Evolutionary conservation across 2,329 filamentous ascomycete genomes (phyloP).

Genomic region (Paecilomyces sp.): DNA sequence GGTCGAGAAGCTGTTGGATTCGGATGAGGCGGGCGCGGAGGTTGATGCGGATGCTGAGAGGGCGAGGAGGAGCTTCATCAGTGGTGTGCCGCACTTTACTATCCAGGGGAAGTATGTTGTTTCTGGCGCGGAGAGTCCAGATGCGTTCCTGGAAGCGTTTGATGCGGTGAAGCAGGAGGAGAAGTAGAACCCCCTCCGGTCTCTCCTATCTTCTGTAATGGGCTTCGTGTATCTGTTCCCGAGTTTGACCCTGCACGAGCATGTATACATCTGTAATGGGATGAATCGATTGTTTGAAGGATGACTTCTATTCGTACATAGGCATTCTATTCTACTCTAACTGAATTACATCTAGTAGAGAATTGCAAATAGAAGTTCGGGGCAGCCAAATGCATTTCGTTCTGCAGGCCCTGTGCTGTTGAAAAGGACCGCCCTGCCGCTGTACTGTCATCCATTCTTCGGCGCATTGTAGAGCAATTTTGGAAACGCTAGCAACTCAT

Average conservation of each 20-base stretch:
- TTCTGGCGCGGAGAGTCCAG: constrained; percentile 64
- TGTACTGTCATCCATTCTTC: background rate
- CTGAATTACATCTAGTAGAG: background rate
- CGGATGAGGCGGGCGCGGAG: constrained; percentile 48
- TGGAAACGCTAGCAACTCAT: background rate
- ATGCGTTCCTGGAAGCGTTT: constrained; percentile 60
- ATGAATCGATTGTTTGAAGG: background rate
- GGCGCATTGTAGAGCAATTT: background rate
- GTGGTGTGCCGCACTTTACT: constrained; percentile 68
- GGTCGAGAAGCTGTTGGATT: constrained; percentile 48
- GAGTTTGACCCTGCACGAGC: too few species aligned
- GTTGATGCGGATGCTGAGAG: constrained; percentile 52
- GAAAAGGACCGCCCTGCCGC: background rate
- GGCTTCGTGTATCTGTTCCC: too few species aligned
- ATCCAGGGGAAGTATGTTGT: constrained; percentile 62
- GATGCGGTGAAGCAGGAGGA: constrained; percentile 47
- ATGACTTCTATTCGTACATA: background rate
- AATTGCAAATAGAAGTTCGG: background rate
- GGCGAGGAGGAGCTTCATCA: constrained; percentile 49
- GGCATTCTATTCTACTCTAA: background rate
- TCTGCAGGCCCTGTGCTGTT: background rate
- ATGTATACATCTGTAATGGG: too few species aligned
- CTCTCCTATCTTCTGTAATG: background rate
- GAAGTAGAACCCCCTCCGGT: background rate
- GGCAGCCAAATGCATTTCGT: background rate